Evolutionary conservation across 1,284 basidiomycete genomes (phyloP).

Genomic region (Ganoderma lucidum): DNA sequence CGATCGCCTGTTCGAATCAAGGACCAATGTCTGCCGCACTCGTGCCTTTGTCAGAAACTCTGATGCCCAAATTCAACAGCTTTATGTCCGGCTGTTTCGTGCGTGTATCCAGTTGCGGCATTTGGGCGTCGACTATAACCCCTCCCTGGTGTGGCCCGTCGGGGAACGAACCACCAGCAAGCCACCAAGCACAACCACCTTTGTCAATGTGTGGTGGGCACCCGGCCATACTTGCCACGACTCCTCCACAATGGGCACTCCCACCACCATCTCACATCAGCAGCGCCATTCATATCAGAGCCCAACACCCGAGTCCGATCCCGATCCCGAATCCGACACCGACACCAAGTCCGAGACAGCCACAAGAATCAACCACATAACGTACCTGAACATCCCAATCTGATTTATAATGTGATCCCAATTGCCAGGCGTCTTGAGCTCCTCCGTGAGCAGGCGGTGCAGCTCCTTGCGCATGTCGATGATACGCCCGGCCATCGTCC

Average conservation of each 20-base stretch:
- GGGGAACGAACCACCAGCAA: constrained; percentile 4
- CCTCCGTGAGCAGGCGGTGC: constrained; percentile 78
- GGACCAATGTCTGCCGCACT: constrained; percentile 2
- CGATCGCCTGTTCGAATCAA: neutral
- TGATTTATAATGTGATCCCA: constrained; percentile 94
- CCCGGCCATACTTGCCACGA: constrained; percentile 21
- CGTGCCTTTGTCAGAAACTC: constrained; percentile 17
- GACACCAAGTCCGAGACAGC: neutral
- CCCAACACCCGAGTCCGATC: neutral
- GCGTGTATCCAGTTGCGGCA: neutral
- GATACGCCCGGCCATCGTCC: constrained; percentile 92
- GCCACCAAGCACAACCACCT: constrained; percentile 6
- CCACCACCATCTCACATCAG: constrained; percentile 11
- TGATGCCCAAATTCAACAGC: constrained; percentile 27
- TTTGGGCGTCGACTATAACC: constrained; percentile 1
- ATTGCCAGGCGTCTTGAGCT: constrained; percentile 89
- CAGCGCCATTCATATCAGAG: constrained; percentile 6
- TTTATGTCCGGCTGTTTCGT: neutral
- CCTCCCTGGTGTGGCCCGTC: constrained; percentile 13
- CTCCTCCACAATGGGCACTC: constrained; percentile 16
- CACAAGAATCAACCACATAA: constrained; percentile 23
- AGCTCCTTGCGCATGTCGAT: constrained; percentile 90
- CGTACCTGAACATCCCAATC: constrained; percentile 93
- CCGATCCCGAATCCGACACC: neutral
- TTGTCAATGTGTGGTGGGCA: neutral